phyloP scores from a whole-genome alignment of 2,329 filamentous ascomycete genomes.

The Beauveria sp. region DNA sequence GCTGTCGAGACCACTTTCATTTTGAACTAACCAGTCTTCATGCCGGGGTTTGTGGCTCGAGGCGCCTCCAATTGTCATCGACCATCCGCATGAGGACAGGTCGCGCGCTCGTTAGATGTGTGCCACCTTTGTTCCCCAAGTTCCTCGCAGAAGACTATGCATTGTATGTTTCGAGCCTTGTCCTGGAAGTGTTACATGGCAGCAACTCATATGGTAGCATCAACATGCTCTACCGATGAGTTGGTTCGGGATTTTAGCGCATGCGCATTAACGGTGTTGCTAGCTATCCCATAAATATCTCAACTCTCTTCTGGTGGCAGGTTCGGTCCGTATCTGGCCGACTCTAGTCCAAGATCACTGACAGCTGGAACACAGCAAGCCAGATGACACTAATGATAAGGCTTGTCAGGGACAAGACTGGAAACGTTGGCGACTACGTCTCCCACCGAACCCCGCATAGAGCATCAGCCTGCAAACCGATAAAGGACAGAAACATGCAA shows the following conservation, averaged over 20 bases:
- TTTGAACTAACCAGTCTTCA: not conserved
- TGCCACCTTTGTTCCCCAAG: not conserved
- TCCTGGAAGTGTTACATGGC: not conserved
- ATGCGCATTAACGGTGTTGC: not conserved
- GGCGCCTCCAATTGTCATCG: not conserved
- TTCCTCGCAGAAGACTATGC: not conserved
- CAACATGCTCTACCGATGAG: not conserved
- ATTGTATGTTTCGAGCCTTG: not conserved
- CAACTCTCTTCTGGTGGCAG: not conserved
- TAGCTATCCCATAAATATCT: not conserved
- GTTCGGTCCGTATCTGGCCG: not conserved
- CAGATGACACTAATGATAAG: slow-evolving; percentile 5
- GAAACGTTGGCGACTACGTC: not conserved
- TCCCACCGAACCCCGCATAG: not conserved
- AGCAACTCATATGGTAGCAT: not conserved
- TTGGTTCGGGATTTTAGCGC: not conserved
- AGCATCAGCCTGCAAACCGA: not conserved
- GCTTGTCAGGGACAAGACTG: not conserved
- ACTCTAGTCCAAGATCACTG: slow-evolving; percentile 4
- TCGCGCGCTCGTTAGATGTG: not conserved
- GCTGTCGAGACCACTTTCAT: not conserved
- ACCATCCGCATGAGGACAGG: not conserved
- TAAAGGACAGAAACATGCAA: not conserved
- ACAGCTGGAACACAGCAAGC: not conserved
- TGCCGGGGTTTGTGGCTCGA: not conserved